Evolutionary conservation across 2,329 filamentous ascomycete species (phyloP).

Genomic region (Penicillium olsonii): DNA sequence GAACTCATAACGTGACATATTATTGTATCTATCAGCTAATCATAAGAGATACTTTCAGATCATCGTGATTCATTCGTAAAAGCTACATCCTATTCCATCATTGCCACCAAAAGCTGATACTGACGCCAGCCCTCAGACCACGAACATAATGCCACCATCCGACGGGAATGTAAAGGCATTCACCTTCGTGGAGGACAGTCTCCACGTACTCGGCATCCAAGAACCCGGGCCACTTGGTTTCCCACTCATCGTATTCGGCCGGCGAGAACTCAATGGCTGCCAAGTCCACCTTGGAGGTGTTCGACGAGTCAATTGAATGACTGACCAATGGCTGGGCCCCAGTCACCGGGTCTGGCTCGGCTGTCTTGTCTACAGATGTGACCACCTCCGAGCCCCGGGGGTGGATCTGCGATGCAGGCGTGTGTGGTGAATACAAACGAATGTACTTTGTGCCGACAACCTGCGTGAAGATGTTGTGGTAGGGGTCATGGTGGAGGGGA

Average conservation of each 20-base stretch:
- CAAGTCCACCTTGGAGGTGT: constrained; percentile 80
- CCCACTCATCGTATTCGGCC: constrained; percentile 44
- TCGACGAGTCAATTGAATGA: constrained; percentile 76
- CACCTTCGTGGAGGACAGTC: constrained; percentile 73
- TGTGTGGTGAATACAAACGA: constrained; percentile 74
- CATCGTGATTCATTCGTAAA: not conserved
- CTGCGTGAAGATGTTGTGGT: constrained; percentile 89
- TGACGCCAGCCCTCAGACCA: constrained; percentile 82
- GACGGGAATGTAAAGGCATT: constrained; percentile 83
- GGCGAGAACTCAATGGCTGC: constrained; percentile 63
- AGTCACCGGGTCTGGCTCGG: constrained; percentile 1
- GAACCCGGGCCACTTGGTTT: constrained; percentile 58
- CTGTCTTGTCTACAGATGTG: constrained; percentile 15
- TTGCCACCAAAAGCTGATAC: constrained; percentile 97
- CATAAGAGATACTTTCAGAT: not conserved
- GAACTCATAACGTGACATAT: not conserved
- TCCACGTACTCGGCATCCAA: constrained; percentile 68
- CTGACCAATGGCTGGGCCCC: constrained; percentile 6
- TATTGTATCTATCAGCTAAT: not conserved
- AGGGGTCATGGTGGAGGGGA: constrained; percentile 88
- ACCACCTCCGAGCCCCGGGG: constrained; percentile 42
- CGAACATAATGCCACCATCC: constrained; percentile 99
- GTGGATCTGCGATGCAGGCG: constrained; percentile 50
- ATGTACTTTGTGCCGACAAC: constrained; percentile 90
- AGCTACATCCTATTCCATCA: constrained; percentile 26